These are phyloP conservation scores for Hypoxylon perforatum DNA, from an alignment of 495 filamentous ascomycete species.

Conservation along the genomic window DNA sequence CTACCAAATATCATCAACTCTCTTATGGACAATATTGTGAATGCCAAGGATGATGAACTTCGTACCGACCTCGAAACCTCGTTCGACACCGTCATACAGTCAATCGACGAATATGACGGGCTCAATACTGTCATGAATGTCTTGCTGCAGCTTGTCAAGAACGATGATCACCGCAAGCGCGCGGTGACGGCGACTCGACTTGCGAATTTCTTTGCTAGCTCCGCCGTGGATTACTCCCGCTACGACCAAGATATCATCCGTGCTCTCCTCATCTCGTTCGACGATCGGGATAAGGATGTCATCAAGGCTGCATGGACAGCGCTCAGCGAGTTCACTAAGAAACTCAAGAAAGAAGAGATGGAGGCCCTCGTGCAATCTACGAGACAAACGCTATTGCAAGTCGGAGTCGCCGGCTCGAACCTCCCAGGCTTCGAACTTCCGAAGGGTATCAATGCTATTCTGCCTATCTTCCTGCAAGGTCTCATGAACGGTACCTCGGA, in stretches of 20 bases:
- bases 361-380: constrained; percentile 90
- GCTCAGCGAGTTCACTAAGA: constrained; percentile 85
- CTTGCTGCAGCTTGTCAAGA: constrained; percentile 85
- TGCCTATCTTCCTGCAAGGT: constrained; percentile 97
- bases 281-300: constrained; percentile 83
- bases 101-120: constrained; percentile 95
- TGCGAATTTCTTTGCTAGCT: constrained; percentile 85
- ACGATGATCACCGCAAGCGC: constrained; percentile 89
- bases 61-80: constrained; percentile 76
- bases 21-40: constrained; percentile 90
- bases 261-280: constrained; percentile 87
- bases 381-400: constrained; percentile 82
- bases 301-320: constrained; percentile 95
- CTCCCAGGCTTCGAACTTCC: constrained; percentile 91
- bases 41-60: constrained; percentile 79
- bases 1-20: constrained; percentile 90
- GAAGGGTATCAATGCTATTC: constrained; percentile 95
- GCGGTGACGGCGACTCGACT: constrained; percentile 81
- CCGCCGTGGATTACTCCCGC: constrained; percentile 87
- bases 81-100: constrained; percentile 88
- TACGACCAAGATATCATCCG: constrained; percentile 96
- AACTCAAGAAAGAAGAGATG: constrained; percentile 97
- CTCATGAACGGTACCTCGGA: constrained; percentile 95
- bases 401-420: constrained; percentile 86
- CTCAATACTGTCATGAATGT: constrained; percentile 95